Conservation (phyloP, 2,329 filamentous ascomycete genomes). For the Pyrenochaeta sp. region DNA sequence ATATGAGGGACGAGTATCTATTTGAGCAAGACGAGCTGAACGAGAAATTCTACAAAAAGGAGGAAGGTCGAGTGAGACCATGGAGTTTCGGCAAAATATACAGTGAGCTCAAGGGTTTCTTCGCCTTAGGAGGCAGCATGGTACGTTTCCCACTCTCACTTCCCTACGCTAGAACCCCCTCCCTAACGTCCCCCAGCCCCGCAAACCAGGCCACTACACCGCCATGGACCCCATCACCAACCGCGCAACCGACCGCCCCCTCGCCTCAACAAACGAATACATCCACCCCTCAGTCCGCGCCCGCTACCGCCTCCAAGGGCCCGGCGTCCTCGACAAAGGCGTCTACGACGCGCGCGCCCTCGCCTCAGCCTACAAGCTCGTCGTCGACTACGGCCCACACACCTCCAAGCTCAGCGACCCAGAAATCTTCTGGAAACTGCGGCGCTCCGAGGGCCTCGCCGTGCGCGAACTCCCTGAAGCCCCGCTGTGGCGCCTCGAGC, state of each 20-base stretch:
- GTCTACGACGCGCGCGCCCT: slow-evolving; percentile 55
- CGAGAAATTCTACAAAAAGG: slow-evolving; percentile 53
- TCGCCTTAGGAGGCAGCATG: slow-evolving; percentile 54
- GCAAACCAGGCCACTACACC: slow-evolving; percentile 58
- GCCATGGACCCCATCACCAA: slow-evolving; percentile 55
- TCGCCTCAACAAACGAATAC: slow-evolving; percentile 60
- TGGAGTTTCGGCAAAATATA: slow-evolving; percentile 59
- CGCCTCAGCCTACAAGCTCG: slow-evolving; percentile 56
- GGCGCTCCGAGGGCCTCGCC: slow-evolving; percentile 43
- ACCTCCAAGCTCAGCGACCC: slow-evolving; percentile 39
- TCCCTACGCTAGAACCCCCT: not conserved
- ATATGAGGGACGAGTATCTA: slow-evolving; percentile 57
- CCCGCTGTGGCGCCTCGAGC: slow-evolving; percentile 54
- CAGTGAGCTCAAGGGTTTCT: slow-evolving; percentile 55
- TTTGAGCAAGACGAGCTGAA: slow-evolving; percentile 57
- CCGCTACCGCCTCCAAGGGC: slow-evolving; percentile 54
- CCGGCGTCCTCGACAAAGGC: slow-evolving; percentile 55
- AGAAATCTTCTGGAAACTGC: slow-evolving; percentile 54
- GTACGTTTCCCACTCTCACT: slow-evolving; percentile 25
- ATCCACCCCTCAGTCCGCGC: slow-evolving; percentile 59
- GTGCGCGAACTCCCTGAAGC: slow-evolving; percentile 53
- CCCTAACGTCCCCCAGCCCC: slow-evolving; percentile 32
- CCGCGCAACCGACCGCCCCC: slow-evolving; percentile 50
- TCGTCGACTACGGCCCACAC: slow-evolving; percentile 51
- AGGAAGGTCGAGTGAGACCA: slow-evolving; percentile 51